Conservation (phyloP, 805 yeast genomes). For the Candida nitratophila region DNA sequence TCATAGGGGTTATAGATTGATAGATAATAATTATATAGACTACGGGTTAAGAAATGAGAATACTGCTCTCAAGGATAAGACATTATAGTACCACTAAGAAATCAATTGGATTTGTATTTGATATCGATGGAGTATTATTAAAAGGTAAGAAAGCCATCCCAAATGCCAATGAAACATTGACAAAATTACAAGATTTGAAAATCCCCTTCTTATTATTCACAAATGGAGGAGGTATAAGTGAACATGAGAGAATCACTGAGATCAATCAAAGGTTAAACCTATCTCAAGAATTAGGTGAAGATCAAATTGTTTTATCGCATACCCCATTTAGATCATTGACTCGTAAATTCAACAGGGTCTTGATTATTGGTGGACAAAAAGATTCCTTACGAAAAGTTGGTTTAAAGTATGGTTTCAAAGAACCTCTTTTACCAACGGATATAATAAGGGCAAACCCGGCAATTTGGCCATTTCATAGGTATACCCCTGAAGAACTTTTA, state of each 20-base stretch:
- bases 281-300: slow-evolving; percentile 30
- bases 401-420: slow-evolving; percentile 61
- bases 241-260: slow-evolving; percentile 48
- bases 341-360: slow-evolving; percentile 48
- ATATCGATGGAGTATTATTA: slow-evolving; percentile 81
- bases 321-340: slow-evolving; percentile 71
- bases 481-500: slow-evolving; percentile 35
- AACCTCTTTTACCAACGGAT: slow-evolving; percentile 70
- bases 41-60: no score
- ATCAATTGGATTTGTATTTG: slow-evolving; percentile 27
- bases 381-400: slow-evolving; percentile 71
- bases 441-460: slow-evolving; percentile 49
- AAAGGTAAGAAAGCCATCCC: slow-evolving; percentile 66
- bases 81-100: not conserved
- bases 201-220: slow-evolving; percentile 82
- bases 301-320: slow-evolving; percentile 78
- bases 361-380: slow-evolving; percentile 82
- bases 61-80: no score
- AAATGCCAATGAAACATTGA: slow-evolving; percentile 50
- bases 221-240: slow-evolving; percentile 84
- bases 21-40: no score
- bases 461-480: slow-evolving; percentile 66
- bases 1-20: no score
- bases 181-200: slow-evolving; percentile 36
- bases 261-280: slow-evolving; percentile 36